Percentiles rank a stretch among this genome's conserved stretches.
phyloP scores from a whole-genome alignment of 495 filamentous ascomycete genomes.

The Hypoxylon fragiforme region DNA sequence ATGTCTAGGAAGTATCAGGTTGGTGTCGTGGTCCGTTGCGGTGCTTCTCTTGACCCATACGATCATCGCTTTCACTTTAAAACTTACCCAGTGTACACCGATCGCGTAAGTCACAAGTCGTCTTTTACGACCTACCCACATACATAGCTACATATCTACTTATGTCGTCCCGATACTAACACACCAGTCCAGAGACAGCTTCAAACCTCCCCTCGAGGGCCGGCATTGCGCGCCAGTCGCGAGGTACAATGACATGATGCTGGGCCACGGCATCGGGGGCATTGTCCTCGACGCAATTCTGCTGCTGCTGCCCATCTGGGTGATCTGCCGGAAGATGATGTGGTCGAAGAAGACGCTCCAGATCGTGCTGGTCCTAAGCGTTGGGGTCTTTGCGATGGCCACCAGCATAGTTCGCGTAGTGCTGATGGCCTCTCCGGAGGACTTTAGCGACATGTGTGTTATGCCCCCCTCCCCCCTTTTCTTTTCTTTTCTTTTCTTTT shows the following conservation, averaged over 20 bases:
- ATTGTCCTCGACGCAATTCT: slow-evolving; percentile 35
- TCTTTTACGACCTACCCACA: neutral
- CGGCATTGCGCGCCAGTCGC: too few species aligned
- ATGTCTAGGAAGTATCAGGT: slow-evolving; percentile 12
- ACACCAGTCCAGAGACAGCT: slow-evolving; percentile 1
- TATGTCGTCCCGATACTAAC: too few species aligned
- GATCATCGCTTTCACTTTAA: slow-evolving; percentile 19
- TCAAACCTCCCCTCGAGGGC: slow-evolving; percentile 5
- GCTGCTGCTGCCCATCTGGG: slow-evolving; percentile 39
- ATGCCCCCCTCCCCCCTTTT: neutral
- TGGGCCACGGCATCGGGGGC: slow-evolving; percentile 29
- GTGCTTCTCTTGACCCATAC: slow-evolving; percentile 27
- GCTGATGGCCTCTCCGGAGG: slow-evolving; percentile 21
- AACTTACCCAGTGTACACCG: slow-evolving; percentile 30
- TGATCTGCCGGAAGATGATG: slow-evolving; percentile 40
- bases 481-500: neutral
- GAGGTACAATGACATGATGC: slow-evolving; percentile 24
- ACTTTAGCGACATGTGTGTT: slow-evolving; percentile 23
- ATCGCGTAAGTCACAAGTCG: slow-evolving; percentile 16
- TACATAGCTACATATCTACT: too few species aligned
- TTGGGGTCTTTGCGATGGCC: slow-evolving; percentile 36
- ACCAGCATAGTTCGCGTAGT: slow-evolving; percentile 35
- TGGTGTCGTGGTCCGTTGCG: slow-evolving; percentile 18
- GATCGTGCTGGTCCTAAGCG: slow-evolving; percentile 38
- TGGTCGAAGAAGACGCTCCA: slow-evolving; percentile 33